A percentile compares a stretch with the other conserved stretches of the same genome.
These are phyloP conservation scores for Aspergillus felis DNA, from an alignment of 2,329 filamentous ascomycete genomes.

Conservation along the genomic window DNA sequence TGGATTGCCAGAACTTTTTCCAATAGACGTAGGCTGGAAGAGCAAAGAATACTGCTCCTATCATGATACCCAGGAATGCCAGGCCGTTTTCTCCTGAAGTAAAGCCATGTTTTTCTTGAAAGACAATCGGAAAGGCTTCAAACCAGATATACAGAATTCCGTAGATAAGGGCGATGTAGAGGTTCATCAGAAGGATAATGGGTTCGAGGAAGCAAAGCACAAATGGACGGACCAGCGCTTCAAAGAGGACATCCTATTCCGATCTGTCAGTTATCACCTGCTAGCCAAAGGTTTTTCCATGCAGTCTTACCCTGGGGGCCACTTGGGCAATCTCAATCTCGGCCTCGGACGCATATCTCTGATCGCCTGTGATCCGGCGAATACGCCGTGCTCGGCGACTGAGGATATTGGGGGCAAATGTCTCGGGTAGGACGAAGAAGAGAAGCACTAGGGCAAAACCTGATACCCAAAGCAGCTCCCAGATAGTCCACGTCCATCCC, in stretches of 20 bases:
- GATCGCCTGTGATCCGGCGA: slow-evolving; percentile 38
- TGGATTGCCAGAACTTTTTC: too few relatives aligned
- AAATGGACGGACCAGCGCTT: slow-evolving; percentile 41
- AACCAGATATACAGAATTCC: slow-evolving; percentile 25
- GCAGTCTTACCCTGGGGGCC: slow-evolving; percentile 18
- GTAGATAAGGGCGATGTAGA: slow-evolving; percentile 23
- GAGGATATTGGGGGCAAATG: slow-evolving; percentile 23
- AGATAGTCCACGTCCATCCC: slow-evolving; percentile 59
- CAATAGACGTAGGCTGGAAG: slow-evolving; percentile 7
- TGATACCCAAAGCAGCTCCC: slow-evolving; percentile 60
- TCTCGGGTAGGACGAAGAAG: slow-evolving; percentile 30
- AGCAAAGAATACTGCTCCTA: slow-evolving; percentile 23
- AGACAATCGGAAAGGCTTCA: slow-evolving; percentile 48
- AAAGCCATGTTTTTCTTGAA: slow-evolving; percentile 24
- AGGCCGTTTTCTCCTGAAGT: slow-evolving; percentile 23
- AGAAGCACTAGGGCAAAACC: slow-evolving; percentile 51
- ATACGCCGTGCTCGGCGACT: slow-evolving; percentile 14
- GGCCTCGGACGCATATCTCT: slow-evolving; percentile 38
- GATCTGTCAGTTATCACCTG: neutral
- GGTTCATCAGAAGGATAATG: slow-evolving; percentile 18
- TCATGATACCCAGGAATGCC: slow-evolving; percentile 27
- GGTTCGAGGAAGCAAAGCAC: slow-evolving; percentile 22
- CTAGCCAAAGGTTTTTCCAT: too few relatives aligned
- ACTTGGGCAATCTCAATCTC: slow-evolving; percentile 33
- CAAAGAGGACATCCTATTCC: slow-evolving; percentile 35